A percentile compares a stretch with the other conserved stretches of the same genome.
These are phyloP conservation scores for Trichoderma afroharzianum DNA, from an alignment of 2,329 filamentous ascomycete genomes.

Conservation along the genomic window DNA sequence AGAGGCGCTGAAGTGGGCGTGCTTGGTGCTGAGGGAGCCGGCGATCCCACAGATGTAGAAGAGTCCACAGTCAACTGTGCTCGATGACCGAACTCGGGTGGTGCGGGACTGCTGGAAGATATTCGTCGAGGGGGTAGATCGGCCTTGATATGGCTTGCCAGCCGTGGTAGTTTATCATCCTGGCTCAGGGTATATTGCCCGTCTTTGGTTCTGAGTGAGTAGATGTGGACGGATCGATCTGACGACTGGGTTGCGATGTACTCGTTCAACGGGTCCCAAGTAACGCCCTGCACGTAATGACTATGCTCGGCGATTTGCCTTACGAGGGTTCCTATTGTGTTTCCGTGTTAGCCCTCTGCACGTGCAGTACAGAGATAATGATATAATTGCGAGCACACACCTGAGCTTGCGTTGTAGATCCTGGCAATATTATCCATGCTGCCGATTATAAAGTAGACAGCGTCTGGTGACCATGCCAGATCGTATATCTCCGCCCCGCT, in stretches of 20 bases:
- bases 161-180: conserved; percentile 67
- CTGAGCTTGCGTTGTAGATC: conserved; percentile 92
- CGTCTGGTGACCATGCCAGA: conserved; percentile 97
- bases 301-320: conserved; percentile 96
- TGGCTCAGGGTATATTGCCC: conserved; percentile 80
- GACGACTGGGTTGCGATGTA: conserved; percentile 98
- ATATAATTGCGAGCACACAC: conserved; percentile 45
- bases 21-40: conserved; percentile 84
- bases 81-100: conserved; percentile 71
- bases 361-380: conserved; percentile 1
- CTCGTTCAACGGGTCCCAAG: conserved; percentile 97
- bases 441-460: conserved; percentile 91
- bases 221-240: conserved; percentile 95
- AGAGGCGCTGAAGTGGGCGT: conserved; percentile 86
- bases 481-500: conserved; percentile 97
- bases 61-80: conserved; percentile 56
- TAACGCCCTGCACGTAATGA: conserved; percentile 96
- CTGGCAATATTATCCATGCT: conserved; percentile 99
- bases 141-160: conserved; percentile 75
- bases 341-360: conserved; percentile 4
- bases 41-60: conserved; percentile 66
- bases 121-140: conserved; percentile 89
- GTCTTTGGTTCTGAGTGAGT: conserved; percentile 93
- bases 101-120: conserved; percentile 87
- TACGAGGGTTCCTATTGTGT: conserved; percentile 56